Percentiles rank a stretch among this genome's conserved stretches.
Evolutionary conservation across 192 early-diverging fungal species (phyloP).

Genomic region (Entomortierella parvispora): DNA sequence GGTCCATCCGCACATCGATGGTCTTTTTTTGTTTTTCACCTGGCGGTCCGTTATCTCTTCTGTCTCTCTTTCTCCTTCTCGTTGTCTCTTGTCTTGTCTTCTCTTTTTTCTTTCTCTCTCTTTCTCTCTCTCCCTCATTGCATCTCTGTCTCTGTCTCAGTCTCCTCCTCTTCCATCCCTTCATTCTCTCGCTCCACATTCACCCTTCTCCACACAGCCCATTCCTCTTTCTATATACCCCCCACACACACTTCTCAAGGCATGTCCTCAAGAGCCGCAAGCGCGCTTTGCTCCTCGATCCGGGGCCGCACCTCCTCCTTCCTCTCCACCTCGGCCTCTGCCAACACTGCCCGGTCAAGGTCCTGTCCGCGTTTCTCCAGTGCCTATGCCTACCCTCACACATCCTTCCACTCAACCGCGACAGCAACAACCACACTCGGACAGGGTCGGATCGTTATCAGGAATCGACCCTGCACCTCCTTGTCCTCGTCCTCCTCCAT

Average conservation of each 20-base stretch:
- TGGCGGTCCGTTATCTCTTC: background rate
- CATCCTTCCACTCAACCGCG: background rate
- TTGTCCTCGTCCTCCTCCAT: too few relatives aligned
- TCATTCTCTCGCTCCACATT: background rate
- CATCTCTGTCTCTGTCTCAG: too few relatives aligned
- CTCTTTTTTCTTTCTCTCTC: background rate
- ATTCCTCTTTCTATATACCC: background rate
- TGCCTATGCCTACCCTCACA: too few relatives aligned
- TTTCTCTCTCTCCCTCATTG: background rate
- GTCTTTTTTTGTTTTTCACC: background rate
- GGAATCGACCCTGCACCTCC: slow-evolving; percentile 4
- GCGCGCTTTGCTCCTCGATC: background rate
- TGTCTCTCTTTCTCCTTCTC: background rate
- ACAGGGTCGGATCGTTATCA: slow-evolving; percentile 25
- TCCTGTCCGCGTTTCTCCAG: background rate
- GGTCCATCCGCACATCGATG: background rate
- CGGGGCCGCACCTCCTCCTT: background rate
- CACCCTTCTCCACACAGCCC: background rate
- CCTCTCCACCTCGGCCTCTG: background rate
- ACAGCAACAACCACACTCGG: slow-evolving; percentile 20
- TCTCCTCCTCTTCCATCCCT: background rate
- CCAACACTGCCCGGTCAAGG: background rate
- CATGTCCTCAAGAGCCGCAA: background rate
- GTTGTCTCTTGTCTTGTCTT: background rate
- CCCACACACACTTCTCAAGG: too few relatives aligned